Evolutionary conservation across 2,329 filamentous ascomycete species (phyloP).

Genomic region (Tympanopsis confertula): DNA sequence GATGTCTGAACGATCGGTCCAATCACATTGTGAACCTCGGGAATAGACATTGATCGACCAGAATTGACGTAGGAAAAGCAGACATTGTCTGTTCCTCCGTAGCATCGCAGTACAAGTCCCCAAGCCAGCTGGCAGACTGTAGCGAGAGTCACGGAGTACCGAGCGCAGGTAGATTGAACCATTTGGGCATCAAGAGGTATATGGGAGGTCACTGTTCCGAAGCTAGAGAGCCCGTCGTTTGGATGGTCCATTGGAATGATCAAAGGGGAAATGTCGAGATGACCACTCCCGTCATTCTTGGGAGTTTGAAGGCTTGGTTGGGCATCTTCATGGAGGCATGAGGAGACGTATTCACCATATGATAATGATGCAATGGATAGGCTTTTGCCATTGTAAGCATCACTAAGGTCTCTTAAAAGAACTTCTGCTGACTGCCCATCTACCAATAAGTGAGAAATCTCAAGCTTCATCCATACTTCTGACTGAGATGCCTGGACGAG

Average conservation of each 20-base stretch:
- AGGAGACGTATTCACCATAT: too few relatives aligned
- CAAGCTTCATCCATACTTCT: background rate
- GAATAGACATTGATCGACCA: slow-evolving; percentile 2
- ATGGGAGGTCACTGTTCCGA: too few relatives aligned
- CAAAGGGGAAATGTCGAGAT: too few relatives aligned
- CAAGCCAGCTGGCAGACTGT: slow-evolving; percentile 3
- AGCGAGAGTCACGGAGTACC: slow-evolving; percentile 1
- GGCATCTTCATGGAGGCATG: too few relatives aligned
- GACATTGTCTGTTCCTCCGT: slow-evolving; percentile 2
- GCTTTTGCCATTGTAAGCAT: too few relatives aligned
- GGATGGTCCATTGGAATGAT: too few relatives aligned
- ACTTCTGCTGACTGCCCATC: background rate
- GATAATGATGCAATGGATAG: too few relatives aligned
- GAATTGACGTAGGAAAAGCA: slow-evolving; percentile 3
- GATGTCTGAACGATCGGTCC: slow-evolving; percentile 2
- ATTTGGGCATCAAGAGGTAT: too few relatives aligned
- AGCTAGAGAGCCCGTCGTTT: too few relatives aligned
- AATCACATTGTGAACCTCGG: slow-evolving; percentile 1
- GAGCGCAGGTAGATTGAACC: too few relatives aligned
- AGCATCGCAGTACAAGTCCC: slow-evolving; percentile 2
- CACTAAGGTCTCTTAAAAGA: background rate
- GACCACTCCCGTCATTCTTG: too few relatives aligned
- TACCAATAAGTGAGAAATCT: background rate
- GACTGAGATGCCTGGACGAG: background rate
- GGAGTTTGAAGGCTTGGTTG: too few relatives aligned